Evolutionary conservation across 805 yeast species (phyloP).

Genomic region (Ogataea trehaloabstinens): DNA sequence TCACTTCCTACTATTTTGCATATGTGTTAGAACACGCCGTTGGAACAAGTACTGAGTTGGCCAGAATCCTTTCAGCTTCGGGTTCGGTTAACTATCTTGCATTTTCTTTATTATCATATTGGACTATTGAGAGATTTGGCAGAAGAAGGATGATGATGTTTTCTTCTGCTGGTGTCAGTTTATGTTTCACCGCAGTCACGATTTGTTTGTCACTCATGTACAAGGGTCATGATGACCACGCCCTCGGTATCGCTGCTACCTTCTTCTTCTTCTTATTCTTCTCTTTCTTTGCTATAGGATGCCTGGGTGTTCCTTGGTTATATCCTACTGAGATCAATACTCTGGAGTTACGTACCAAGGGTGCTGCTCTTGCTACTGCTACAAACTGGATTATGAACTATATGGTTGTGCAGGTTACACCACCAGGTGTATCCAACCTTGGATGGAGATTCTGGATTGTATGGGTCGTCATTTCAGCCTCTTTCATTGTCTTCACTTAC

Average conservation of each 20-base stretch:
- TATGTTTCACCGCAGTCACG: conserved; percentile 40
- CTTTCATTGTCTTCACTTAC: conserved; percentile 17
- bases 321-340: conserved; percentile 26
- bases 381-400: conserved; percentile 30
- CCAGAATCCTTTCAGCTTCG: conserved; percentile 37
- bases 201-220: conserved; percentile 28
- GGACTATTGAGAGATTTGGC: conserved; percentile 37
- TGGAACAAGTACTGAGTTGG: conserved; percentile 32
- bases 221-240: conserved; percentile 22
- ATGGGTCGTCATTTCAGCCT: conserved; percentile 15
- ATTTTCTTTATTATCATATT: conserved; percentile 25
- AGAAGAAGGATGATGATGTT: conserved; percentile 40
- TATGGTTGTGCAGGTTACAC: conserved; percentile 14
- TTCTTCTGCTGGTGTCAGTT: conserved; percentile 38
- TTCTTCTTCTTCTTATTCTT: conserved; percentile 37
- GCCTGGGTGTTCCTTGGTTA: conserved; percentile 25
- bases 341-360: conserved; percentile 26
- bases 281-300: conserved; percentile 32
- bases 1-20: conserved; percentile 14
- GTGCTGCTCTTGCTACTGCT: conserved; percentile 22
- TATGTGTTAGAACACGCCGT: conserved; percentile 25
- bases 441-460: conserved; percentile 17
- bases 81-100: conserved; percentile 22
- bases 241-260: conserved; percentile 33
- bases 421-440: conserved; percentile 13